Base-by-base conservation (phyloP, 306 rosid species). In the Cicer arietinum region DNA sequence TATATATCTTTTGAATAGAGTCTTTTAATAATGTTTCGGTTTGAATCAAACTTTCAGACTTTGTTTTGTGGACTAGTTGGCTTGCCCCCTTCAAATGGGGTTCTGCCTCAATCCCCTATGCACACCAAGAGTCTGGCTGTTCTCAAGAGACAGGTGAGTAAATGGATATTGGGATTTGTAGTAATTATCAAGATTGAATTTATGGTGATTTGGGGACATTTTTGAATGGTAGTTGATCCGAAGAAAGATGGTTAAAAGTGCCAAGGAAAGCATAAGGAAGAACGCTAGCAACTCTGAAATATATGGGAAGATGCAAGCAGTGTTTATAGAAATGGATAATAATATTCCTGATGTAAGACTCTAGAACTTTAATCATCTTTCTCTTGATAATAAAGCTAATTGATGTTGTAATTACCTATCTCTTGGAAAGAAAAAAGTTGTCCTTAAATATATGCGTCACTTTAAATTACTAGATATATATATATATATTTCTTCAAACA, bases 81-180 rank as follows among this genome's bases (percentile, higher is more conserved):
- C 25, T 73, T 94, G 30, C 97, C 98, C 46, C 97, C 97, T 78
- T 89, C 96, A 18, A 94, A 94, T 72, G 98, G 98, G 47, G 98
- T 91, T 65, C 77, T 94, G 43, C 98, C 98, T 35, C 98, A 94
- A 80, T 89, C 98, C 12, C 98, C 98, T 37, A 88, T 94, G 98
- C 98, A 94, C 85, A 86, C 97, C 17, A 91, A 90, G 84, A 91
- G 96, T 86, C 96, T 94, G 7, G 88, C 96, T 61, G 88, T 89
- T 82, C 91, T 91, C 53, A 91, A 87, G 73, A 87, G 80, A 74
- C 98, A 90, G 84, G 97, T 94, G 20, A 25, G 73, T 77, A 39
- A 22, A 37, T 71, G 10, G 74, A 56, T 4, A 65, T 69, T 10
- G 16, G 46, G 0, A 48, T 43, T 37, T 54, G 2, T 67, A 56